These are phyloP conservation scores for Amanita pseudoporphyria DNA, from an alignment of 768 basidiomycete species.

Conservation along the genomic window DNA sequence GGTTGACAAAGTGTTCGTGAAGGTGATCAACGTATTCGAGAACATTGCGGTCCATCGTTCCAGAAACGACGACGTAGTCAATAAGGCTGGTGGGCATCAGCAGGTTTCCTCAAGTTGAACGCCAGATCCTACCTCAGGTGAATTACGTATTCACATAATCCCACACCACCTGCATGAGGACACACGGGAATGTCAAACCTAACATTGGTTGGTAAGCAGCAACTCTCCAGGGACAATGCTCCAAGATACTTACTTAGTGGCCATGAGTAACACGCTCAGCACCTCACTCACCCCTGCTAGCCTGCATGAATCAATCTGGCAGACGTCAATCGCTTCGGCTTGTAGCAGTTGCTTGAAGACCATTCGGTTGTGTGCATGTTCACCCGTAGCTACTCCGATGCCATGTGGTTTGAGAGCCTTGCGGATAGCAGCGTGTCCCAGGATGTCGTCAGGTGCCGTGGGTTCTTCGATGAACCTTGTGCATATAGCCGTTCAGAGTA, in stretches of 20 bases:
- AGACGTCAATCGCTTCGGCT: slow-evolving; percentile 87
- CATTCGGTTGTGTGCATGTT: slow-evolving; percentile 92
- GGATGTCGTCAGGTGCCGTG: slow-evolving; percentile 84
- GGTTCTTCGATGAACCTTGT: slow-evolving; percentile 89
- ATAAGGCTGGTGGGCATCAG: slow-evolving; percentile 46
- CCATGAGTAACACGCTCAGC: slow-evolving; percentile 83
- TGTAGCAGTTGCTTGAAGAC: slow-evolving; percentile 94
- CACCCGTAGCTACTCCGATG: slow-evolving; percentile 90
- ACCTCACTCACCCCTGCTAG: slow-evolving; percentile 92
- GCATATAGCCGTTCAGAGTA: background rate
- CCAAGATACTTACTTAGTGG: slow-evolving; percentile 52
- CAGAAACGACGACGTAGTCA: slow-evolving; percentile 89
- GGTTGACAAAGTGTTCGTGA: slow-evolving; percentile 88
- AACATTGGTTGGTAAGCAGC: background rate
- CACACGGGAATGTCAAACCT: slow-evolving; percentile 82
- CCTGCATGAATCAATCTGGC: slow-evolving; percentile 92
- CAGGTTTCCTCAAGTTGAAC: background rate
- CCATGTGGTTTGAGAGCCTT: slow-evolving; percentile 68
- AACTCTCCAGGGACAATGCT: background rate
- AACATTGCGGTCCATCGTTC: slow-evolving; percentile 89
- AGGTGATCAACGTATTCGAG: slow-evolving; percentile 87
- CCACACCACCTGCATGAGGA: slow-evolving; percentile 93
- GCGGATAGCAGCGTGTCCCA: slow-evolving; percentile 75
- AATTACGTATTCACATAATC: slow-evolving; percentile 87
- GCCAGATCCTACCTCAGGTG: slow-evolving; percentile 43